These are phyloP conservation scores for Helenozyma baotianmanensis DNA, from an alignment of 805 yeast species.

Conservation along the genomic window DNA sequence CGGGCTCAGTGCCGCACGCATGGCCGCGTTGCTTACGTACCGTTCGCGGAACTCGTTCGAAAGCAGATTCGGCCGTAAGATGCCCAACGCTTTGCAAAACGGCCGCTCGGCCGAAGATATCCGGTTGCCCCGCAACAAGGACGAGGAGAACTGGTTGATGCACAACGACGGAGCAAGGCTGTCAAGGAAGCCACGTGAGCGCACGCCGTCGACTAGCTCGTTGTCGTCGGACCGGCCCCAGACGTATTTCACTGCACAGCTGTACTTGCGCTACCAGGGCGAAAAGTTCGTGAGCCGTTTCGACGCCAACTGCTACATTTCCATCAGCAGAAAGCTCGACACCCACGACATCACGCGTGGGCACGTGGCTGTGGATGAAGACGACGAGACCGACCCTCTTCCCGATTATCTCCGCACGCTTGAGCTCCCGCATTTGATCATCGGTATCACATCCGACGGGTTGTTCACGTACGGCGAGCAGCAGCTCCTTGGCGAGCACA, in stretches of 20 bases:
- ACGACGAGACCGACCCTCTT: conserved; percentile 21
- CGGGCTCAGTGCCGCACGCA: conserved; percentile 94
- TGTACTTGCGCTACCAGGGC: conserved; percentile 91
- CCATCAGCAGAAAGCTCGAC: conserved; percentile 89
- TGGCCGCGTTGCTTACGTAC: conserved; percentile 92
- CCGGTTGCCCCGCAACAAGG: conserved; percentile 43
- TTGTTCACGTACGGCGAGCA: conserved; percentile 91
- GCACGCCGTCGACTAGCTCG: not conserved
- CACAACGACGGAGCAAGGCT: conserved; percentile 77
- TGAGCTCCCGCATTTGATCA: conserved; percentile 71
- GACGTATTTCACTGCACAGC: conserved; percentile 88
- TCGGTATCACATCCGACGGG: conserved; percentile 91
- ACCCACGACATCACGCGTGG: conserved; percentile 92
- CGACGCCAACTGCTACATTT: conserved; percentile 95
- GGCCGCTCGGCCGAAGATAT: conserved; percentile 15
- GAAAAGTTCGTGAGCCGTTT: conserved; percentile 83
- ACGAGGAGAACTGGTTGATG: conserved; percentile 74
- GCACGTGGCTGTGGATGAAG: conserved; percentile 43
- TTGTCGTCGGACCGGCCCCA: conserved; percentile 32
- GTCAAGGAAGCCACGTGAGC: conserved; percentile 6
- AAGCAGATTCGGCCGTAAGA: conserved; percentile 80
- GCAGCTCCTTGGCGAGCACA: conserved; percentile 68
- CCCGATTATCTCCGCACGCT: conserved; percentile 56
- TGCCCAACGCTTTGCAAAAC: conserved; percentile 22
- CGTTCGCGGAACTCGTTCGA: conserved; percentile 91